Base-by-base conservation (phyloP, 1,284 basidiomycete species). In the Rhizopogon parksii region DNA sequence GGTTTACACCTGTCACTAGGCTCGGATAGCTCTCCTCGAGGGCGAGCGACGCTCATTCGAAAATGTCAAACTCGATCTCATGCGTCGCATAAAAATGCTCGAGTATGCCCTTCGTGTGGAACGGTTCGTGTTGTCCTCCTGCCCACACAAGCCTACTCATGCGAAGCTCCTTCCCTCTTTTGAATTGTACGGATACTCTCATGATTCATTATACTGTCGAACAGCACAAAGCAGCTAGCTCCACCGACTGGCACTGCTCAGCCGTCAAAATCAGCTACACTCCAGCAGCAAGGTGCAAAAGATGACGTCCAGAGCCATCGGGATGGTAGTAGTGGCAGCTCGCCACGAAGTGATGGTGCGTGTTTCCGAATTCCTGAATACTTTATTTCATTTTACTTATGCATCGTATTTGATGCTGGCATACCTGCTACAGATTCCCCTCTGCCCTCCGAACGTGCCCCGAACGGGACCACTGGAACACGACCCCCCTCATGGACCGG, bases 21-120 rank as follows among this genome's bases (percentile, higher is more conserved):
- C 95, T 50, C 84, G 95, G 47, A 97, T 99, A 60, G 95, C 95
- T n/a, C 78, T 98, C 48, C 82, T 99, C 50, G 95, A 99, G 68
- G 95, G 95, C 46, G 95, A 98, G 69, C 84, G 94, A 50, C 79
- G 95, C 53, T 95, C 93, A 2, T 95, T 95, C 60, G 95, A 99
- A 71, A 97, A 98, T 68, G 84, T 96, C 57, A 94, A 97, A 70
- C 83, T 95, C 49, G 95, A 98, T 70, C 78, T 98, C 40, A 86
- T 95, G 79, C 82, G 95, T 51, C 84, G 95, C 51, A 96, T 98
- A 61, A 97, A 96, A 80, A 97, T 99, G 95, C 83, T 99, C 49
- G 96, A 99, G 71, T 97, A 92, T 68, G 92, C 92, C 36, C 75
- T 95, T 50, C 83, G 93, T 46, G 87, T 95, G 74, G 95, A 98